A percentile compares a stretch with the other conserved stretches of the same genome.
Conservation (phyloP, 2,329 filamentous ascomycete species). For the Claviceps paspali region DNA sequence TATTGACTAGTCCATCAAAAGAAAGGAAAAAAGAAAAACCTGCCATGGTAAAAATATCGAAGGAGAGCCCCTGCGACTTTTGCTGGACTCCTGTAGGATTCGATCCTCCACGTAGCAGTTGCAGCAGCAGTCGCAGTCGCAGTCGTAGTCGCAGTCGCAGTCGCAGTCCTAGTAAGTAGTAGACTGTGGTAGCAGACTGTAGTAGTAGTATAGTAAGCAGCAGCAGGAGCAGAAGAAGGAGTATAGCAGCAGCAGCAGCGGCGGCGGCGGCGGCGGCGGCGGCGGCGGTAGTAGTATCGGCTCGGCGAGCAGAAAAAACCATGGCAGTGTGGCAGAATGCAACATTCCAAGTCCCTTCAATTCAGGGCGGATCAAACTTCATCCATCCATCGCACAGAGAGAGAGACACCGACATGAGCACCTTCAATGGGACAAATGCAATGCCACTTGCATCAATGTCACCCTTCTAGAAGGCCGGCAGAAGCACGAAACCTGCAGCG, state of each 20-base stretch:
- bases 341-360: neutral
- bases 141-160: too few species aligned
- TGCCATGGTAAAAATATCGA: neutral
- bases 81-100: neutral
- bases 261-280: too few species aligned
- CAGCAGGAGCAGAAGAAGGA: too few species aligned
- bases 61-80: neutral
- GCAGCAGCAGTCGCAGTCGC: too few species aligned
- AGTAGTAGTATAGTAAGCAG: too few species aligned
- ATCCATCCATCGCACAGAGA: too few species aligned
- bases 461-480: conserved; percentile 18
- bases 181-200: too few species aligned
- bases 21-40: neutral
- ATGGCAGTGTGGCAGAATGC: neutral
- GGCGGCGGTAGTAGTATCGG: neutral
- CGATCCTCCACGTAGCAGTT: neutral
- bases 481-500: conserved; percentile 10
- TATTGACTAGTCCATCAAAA: neutral
- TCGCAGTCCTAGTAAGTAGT: too few species aligned
- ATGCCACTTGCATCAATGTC: neutral
- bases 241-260: too few species aligned
- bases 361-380: neutral
- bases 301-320: neutral
- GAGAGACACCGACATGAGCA: too few species aligned
- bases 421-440: too few species aligned